phyloP scores from a whole-genome alignment of 1,284 basidiomycete genomes.

The Ganoderma resinaceum region DNA sequence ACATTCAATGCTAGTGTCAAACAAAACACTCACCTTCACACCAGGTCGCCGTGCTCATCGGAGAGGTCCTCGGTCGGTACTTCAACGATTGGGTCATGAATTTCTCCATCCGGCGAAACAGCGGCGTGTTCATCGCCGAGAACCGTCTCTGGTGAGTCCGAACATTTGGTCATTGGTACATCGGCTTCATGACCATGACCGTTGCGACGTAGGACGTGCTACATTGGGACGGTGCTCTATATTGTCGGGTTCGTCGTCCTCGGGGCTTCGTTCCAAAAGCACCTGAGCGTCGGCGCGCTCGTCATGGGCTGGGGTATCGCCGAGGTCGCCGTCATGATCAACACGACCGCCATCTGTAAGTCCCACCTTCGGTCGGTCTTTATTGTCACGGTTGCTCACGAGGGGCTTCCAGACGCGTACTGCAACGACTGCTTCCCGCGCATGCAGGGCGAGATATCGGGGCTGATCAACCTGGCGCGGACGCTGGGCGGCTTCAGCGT shows the following conservation, averaged over 20 bases:
- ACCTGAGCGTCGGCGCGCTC: constrained; percentile 60
- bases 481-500: constrained; percentile 68
- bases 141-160: constrained; percentile 65
- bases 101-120: constrained; percentile 59
- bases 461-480: constrained; percentile 64
- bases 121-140: constrained; percentile 77
- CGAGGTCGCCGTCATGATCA: constrained; percentile 66
- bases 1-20: constrained; percentile 3
- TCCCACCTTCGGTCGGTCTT: constrained; percentile 30
- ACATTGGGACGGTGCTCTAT: constrained; percentile 67
- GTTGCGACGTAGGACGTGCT: constrained; percentile 59
- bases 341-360: constrained; percentile 69
- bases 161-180: too few species aligned
- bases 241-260: constrained; percentile 69
- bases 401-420: constrained; percentile 53
- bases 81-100: constrained; percentile 74
- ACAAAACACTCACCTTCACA: not conserved
- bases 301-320: constrained; percentile 76
- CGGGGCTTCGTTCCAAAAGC: constrained; percentile 64
- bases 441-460: constrained; percentile 60
- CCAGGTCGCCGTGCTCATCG: constrained; percentile 67
- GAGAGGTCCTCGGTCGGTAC: constrained; percentile 72
- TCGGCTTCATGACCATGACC: not conserved
- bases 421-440: constrained; percentile 54
- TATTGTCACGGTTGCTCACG: not conserved